Evolutionary conservation across 345 rosid species (phyloP).

Genomic region (Gossypium stocksii): DNA sequence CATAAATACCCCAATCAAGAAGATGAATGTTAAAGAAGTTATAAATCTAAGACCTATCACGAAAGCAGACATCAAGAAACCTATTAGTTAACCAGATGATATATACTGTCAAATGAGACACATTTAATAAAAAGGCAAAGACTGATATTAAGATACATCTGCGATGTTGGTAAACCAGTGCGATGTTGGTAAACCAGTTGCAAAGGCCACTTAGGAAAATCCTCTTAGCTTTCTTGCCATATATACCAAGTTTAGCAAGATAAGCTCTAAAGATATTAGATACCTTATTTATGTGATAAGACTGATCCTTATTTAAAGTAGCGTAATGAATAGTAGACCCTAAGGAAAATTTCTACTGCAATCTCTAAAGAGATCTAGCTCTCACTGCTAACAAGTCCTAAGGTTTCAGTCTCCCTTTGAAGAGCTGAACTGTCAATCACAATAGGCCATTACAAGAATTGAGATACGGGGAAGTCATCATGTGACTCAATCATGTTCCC

Average conservation of each 20-base stretch:
- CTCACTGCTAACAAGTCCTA: background rate
- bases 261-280: background rate
- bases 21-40: conserved; percentile 87
- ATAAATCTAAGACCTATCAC: conserved; percentile 84
- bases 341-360: background rate
- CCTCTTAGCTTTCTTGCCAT: background rate
- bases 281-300: too few relatives aligned
- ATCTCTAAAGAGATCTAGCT: background rate
- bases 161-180: too few relatives aligned
- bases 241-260: background rate
- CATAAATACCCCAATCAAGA: conserved; percentile 98
- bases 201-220: background rate
- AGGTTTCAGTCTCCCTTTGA: background rate
- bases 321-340: background rate
- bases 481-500: background rate
- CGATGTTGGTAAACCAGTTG: background rate
- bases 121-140: background rate
- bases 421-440: background rate
- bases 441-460: background rate
- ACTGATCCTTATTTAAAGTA: background rate
- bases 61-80: conserved; percentile 17
- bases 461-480: background rate
- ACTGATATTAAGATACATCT: background rate
- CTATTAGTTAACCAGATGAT: background rate
- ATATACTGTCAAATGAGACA: background rate